Evolutionary conservation across 768 basidiomycete species (phyloP), one percentile per base, ranked within the genome.

Genomic region (Hebeloma cylindrosporum): DNA sequence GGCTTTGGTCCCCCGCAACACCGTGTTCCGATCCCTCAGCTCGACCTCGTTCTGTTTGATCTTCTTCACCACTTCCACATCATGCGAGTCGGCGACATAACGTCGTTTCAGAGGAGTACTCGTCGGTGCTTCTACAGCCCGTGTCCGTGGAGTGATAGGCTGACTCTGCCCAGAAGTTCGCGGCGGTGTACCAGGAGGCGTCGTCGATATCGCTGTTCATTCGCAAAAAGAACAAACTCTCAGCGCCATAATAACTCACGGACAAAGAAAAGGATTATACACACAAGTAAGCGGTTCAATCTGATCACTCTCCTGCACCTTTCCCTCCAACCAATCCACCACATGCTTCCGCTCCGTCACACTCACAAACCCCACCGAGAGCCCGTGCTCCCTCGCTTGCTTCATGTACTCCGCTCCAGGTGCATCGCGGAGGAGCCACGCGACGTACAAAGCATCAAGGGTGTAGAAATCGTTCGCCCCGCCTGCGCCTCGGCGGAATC

Each of bases 321-420:
- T 74, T 26, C 88, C 83, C 55, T 86, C 81, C 32, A 97, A 61
- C 82, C 88, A 97, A 40, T 94, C 93, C 26, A 90, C 80, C 0
- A 95, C 82, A 33, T 74, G 74, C 69, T 88, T 91, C 50, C 93
- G 72, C 66, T 96, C 93, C 2, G 91, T 90, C 25, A 92, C 81
- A 53, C 87, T 83, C 28, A 97, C 90, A 60, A 92, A 77, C 0
- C 85, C 85, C 28, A 82, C 76, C 2, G 79, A 72, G 22, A 93
- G 67, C 1, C 89, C 87, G 31, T 75, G 75, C 57, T 88, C 86
- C 43, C 89, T 73, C 2, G 85, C 84, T 56, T 88, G 83, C 60
- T 84, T 86, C 80, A 95, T 82, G 67, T 98, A 98, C 52, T 94
- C 91, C 11, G 85, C 88, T 22, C 82, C 80, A 0, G 80, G 72